Conservation (phyloP, 352 stramenopile species). For the Phytophthora vignae region DNA sequence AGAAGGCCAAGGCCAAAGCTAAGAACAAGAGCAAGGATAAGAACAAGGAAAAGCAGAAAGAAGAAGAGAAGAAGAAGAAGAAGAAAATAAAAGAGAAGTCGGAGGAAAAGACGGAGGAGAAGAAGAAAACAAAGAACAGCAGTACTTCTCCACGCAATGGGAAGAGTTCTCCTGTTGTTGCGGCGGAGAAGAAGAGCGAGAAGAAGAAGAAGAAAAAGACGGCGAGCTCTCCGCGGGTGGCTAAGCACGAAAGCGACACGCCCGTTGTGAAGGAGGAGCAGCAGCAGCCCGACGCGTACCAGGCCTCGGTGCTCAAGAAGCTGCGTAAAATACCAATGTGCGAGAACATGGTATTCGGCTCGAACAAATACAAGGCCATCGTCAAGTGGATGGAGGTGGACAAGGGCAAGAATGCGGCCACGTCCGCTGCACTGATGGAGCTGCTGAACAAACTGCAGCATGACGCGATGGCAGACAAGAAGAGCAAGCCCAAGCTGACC, state of each 20-base stretch:
- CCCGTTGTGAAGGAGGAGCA: slow-evolving; percentile 6
- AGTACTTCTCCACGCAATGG: slow-evolving; percentile 20
- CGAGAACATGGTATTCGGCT: slow-evolving; percentile 39
- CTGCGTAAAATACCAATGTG: slow-evolving; percentile 50
- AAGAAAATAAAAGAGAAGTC: slow-evolving; percentile 32
- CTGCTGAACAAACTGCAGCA: slow-evolving; percentile 40
- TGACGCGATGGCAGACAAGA: slow-evolving; percentile 8
- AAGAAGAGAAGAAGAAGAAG: slow-evolving; percentile 11
- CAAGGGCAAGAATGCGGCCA: slow-evolving; percentile 48
- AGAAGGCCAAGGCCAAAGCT: slow-evolving; percentile 30
- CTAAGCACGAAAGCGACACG: slow-evolving; percentile 4
- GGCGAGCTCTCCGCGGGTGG: not conserved
- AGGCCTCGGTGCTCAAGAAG: slow-evolving; percentile 41
- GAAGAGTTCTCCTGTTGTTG: not conserved
- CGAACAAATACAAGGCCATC: slow-evolving; percentile 58
- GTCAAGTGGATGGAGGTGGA: slow-evolving; percentile 67
- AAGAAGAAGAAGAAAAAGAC: slow-evolving; percentile 3
- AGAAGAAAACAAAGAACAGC: slow-evolving; percentile 30
- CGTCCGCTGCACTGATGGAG: slow-evolving; percentile 38
- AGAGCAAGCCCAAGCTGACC: slow-evolving; percentile 28
- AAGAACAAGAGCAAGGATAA: slow-evolving; percentile 11
- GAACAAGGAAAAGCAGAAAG: slow-evolving; percentile 1
- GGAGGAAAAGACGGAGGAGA: slow-evolving; percentile 32
- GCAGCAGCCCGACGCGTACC: slow-evolving; percentile 16
- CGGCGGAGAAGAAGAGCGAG: slow-evolving; percentile 22